These are phyloP conservation scores for Rhododendron griersonianum DNA, from an alignment of 148 eudicot genomes.

Conservation along the genomic window DNA sequence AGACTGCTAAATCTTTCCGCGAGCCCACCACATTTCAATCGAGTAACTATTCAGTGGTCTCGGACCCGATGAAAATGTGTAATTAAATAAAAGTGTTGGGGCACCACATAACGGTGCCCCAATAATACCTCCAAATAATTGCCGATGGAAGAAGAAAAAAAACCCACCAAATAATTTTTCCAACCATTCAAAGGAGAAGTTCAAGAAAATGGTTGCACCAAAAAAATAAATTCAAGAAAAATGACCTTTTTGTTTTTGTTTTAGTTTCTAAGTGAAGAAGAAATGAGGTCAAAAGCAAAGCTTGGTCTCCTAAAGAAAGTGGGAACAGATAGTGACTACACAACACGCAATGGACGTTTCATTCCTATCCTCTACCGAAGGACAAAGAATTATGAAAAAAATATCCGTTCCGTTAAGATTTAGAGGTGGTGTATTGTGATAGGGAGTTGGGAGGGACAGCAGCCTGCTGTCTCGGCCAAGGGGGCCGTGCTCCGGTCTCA, in stretches of 20 bases:
- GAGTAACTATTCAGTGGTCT: background rate
- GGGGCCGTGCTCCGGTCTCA: no score
- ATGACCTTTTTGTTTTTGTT: no score
- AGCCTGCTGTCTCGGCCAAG: no score
- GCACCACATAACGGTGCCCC: no score
- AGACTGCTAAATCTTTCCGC: background rate
- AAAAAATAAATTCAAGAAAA: background rate
- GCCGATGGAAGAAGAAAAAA: no score
- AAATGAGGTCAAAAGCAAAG: background rate
- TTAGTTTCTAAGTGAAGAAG: background rate
- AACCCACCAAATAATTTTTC: no score
- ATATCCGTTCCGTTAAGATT: background rate
- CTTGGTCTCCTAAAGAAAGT: background rate
- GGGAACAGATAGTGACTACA: background rate
- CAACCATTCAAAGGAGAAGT: background rate
- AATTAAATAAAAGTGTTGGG: no score
- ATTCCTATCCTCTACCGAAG: background rate
- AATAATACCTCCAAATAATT: no score
- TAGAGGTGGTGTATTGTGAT: no score
- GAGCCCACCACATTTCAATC: background rate
- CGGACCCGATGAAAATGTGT: no score
- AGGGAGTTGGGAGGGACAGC: no score
- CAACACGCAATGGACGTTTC: background rate
- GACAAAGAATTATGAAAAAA: background rate
- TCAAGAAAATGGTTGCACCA: background rate